Evolutionary conservation across 148 eudicot genomes (phyloP), one percentile per base, ranked within the genome.

Genomic region (Heliamphora exappendiculata): DNA sequence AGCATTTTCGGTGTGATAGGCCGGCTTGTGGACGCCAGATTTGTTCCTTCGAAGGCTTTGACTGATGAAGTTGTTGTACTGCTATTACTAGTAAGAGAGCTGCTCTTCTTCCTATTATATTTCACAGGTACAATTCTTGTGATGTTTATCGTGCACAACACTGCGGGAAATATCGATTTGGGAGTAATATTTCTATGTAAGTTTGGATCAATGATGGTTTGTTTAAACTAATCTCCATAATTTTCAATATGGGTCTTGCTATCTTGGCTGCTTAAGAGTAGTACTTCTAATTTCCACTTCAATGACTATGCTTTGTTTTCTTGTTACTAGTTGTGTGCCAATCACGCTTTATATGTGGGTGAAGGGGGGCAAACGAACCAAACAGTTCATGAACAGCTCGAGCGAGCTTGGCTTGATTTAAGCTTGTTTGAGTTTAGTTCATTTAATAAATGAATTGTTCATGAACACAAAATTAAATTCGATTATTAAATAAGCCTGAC

Each of bases 1-100:
- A 77, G 82, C 82, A 79, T 74, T 81, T 82, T 84, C 93, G 86
- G 94, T 76, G 87, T 93, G 98, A 91, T 89, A 85, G 92, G 96
- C 89, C 93, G 85, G 85, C 85, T 77, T 76, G 79, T 74, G 80
- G 82, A 79, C 66, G 73, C 75, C 77, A 49, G 51, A 75, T 28
- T 66, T 62, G 74, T 70, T 85, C 80, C 90, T 81, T 68, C 67
- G 81, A 82, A 90, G 93, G 93, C 91, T 90, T 88, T 81, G 91
- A 90, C 92, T 85, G 90, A 87, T 72, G 84, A 87, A 78, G 85
- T 81, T 78, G 84, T 84, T 82, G 76, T 80, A 80, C 80, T 68
- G 57, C n/a, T 29, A 60, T 60, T 62, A 16, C 69, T 78, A 79
- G 82, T 78, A 78, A 72, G 45, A 33, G 78, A 72, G 54, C 11